A percentile compares a stretch with the other conserved stretches of the same genome.
Conservation (phyloP, 1,284 basidiomycete genomes). For the Chalciporus piperatoides region DNA sequence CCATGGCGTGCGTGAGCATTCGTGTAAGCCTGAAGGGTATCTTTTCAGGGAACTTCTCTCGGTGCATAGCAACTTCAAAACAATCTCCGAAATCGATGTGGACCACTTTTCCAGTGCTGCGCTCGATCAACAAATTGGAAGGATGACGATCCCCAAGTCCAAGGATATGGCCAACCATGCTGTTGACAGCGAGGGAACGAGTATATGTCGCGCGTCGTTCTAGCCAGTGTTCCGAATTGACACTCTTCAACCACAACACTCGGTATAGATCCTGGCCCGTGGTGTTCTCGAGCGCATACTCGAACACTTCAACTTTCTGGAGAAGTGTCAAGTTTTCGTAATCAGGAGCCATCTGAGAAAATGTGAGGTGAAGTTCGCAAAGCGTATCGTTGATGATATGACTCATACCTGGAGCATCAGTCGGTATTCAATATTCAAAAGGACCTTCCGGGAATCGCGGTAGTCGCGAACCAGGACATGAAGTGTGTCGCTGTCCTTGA, state of each 20-base stretch:
- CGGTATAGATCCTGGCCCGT: conserved; percentile 99
- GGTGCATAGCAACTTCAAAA: conserved; percentile 92
- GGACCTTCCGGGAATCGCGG: conserved; percentile 90
- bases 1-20: conserved; percentile 99
- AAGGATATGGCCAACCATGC: conserved; percentile 97
- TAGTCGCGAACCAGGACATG: conserved; percentile 97
- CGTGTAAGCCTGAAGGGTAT: conserved; percentile 97
- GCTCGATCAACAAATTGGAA: conserved; percentile 91
- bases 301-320: conserved; percentile 99
- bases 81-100: conserved; percentile 98
- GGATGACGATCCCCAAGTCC: conserved; percentile 99
- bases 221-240: conserved; percentile 96
- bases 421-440: conserved; percentile 97
- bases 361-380: conserved; percentile 5
- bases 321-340: conserved; percentile 94
- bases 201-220: conserved; percentile 97
- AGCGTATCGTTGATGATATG: background rate
- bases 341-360: conserved; percentile 91
- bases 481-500: conserved; percentile 96
- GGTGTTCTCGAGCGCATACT: conserved; percentile 98
- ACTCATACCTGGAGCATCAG: conserved; percentile 87
- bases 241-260: conserved; percentile 94
- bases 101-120: conserved; percentile 92
- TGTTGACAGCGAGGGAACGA: conserved; percentile 91
- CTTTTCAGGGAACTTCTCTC: conserved; percentile 99